phyloP scores from a whole-genome alignment of 1,284 basidiomycete species.

The Ustilago tritici region DNA sequence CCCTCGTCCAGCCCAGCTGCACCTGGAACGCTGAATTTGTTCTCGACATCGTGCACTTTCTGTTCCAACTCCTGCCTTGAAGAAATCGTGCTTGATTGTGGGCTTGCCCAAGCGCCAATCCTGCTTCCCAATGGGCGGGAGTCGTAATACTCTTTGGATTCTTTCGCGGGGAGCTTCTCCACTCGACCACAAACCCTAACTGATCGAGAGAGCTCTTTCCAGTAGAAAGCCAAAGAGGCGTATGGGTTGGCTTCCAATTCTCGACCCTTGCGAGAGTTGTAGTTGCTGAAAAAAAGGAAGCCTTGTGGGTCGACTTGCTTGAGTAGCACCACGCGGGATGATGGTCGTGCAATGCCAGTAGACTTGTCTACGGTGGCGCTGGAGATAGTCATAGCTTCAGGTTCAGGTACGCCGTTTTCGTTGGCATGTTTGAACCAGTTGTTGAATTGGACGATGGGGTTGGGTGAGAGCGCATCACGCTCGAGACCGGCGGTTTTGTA shows the following conservation, averaged over 20 bases:
- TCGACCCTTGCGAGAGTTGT: slow-evolving; percentile 86
- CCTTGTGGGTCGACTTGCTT: slow-evolving; percentile 78
- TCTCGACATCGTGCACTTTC: slow-evolving; percentile 76
- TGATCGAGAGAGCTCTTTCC: slow-evolving; percentile 84
- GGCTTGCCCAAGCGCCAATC: slow-evolving; percentile 92
- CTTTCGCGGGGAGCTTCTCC: slow-evolving; percentile 79
- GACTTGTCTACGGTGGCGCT: slow-evolving; percentile 47
- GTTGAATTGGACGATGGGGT: slow-evolving; percentile 64
- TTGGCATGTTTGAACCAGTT: slow-evolving; percentile 62
- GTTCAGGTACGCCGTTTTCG: slow-evolving; percentile 58
- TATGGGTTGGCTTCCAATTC: slow-evolving; percentile 79
- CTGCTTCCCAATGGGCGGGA: slow-evolving; percentile 85
- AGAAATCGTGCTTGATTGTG: slow-evolving; percentile 84
- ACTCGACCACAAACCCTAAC: slow-evolving; percentile 87
- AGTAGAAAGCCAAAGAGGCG: slow-evolving; percentile 89
- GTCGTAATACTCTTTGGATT: slow-evolving; percentile 86
- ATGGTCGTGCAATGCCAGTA: slow-evolving; percentile 73
- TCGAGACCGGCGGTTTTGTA: slow-evolving; percentile 63
- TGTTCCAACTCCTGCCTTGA: slow-evolving; percentile 75
- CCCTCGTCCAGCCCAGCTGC: slow-evolving; percentile 53
- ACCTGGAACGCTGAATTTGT: slow-evolving; percentile 75
- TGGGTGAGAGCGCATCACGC: slow-evolving; percentile 37
- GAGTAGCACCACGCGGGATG: slow-evolving; percentile 88
- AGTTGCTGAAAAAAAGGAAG: slow-evolving; percentile 97
- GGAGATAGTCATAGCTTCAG: slow-evolving; percentile 68